phyloP scores from a whole-genome alignment of 2,329 filamentous ascomycete species.

The Cytospora piceicola region DNA sequence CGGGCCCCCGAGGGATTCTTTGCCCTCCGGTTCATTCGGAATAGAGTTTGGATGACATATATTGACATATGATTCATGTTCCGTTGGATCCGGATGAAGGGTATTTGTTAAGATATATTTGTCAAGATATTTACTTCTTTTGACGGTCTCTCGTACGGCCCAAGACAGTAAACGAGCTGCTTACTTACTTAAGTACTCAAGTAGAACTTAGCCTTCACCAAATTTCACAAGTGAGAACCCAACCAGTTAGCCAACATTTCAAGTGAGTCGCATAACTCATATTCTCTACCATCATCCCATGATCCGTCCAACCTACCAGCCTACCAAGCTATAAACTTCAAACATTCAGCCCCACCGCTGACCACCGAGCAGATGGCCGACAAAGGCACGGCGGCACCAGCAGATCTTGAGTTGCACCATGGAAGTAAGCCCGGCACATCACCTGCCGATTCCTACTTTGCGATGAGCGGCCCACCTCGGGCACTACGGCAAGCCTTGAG shows the following conservation, averaged over 20 bases:
- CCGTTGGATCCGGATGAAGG: conserved; percentile 16
- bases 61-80: conserved; percentile 10
- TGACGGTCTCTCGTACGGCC: too few relatives aligned
- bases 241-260: not conserved
- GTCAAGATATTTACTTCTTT: too few relatives aligned
- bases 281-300: not conserved
- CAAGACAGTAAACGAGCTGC: not conserved
- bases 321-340: not conserved
- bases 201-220: not conserved
- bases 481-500: conserved; percentile 35
- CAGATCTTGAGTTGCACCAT: conserved; percentile 2
- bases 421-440: not conserved
- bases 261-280: not conserved
- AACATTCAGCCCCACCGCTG: not conserved
- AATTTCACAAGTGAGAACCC: not conserved
- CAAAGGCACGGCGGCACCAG: conserved; percentile 16
- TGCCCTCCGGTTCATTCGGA: conserved; percentile 9
- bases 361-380: conserved; percentile 24
- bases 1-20: not conserved
- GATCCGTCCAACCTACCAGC: not conserved
- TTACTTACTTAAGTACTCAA: not conserved
- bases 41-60: conserved; percentile 5
- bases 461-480: conserved; percentile 16
- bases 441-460: conserved; percentile 16
- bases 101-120: not conserved